Evolutionary conservation across 2,329 filamentous ascomycete species (phyloP).

Genomic region (Emydomyces testavorans): DNA sequence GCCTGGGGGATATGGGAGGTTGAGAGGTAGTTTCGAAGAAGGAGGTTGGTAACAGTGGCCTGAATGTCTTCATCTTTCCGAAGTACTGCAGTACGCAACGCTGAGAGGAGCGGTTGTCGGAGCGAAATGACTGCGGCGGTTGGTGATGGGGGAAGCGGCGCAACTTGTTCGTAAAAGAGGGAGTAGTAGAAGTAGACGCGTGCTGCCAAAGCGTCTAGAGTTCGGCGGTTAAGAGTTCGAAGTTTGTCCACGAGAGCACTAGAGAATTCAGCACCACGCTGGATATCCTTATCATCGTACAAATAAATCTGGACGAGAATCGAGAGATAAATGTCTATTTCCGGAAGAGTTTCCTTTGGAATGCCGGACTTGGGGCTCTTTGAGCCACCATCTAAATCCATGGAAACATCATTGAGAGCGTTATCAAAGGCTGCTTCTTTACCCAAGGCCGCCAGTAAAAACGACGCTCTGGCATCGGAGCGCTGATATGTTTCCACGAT

Average conservation of each 20-base stretch:
- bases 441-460: slow-evolving; percentile 58
- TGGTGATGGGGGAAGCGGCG: slow-evolving; percentile 76
- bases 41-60: slow-evolving; percentile 83
- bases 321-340: slow-evolving; percentile 78
- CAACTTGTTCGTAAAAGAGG: slow-evolving; percentile 83
- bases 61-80: slow-evolving; percentile 97
- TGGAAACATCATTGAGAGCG: slow-evolving; percentile 48
- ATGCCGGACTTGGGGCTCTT: slow-evolving; percentile 54
- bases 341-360: slow-evolving; percentile 65
- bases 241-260: slow-evolving; percentile 71
- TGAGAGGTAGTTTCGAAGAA: slow-evolving; percentile 89
- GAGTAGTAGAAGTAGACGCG: slow-evolving; percentile 98
- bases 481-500: slow-evolving; percentile 68
- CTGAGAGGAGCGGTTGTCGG: slow-evolving; percentile 72
- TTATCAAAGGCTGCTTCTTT: slow-evolving; percentile 55
- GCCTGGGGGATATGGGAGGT: slow-evolving; percentile 96
- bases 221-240: slow-evolving; percentile 81
- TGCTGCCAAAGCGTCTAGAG: slow-evolving; percentile 81
- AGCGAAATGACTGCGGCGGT: slow-evolving; percentile 78
- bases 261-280: slow-evolving; percentile 76
- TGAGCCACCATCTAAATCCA: slow-evolving; percentile 59
- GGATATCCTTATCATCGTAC: slow-evolving; percentile 70
- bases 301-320: slow-evolving; percentile 80
- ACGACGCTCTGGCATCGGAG: slow-evolving; percentile 55
- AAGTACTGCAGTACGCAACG: slow-evolving; percentile 85